Conservation (phyloP, 2,329 filamentous ascomycete genomes). For the Aspergillus vadensis region DNA sequence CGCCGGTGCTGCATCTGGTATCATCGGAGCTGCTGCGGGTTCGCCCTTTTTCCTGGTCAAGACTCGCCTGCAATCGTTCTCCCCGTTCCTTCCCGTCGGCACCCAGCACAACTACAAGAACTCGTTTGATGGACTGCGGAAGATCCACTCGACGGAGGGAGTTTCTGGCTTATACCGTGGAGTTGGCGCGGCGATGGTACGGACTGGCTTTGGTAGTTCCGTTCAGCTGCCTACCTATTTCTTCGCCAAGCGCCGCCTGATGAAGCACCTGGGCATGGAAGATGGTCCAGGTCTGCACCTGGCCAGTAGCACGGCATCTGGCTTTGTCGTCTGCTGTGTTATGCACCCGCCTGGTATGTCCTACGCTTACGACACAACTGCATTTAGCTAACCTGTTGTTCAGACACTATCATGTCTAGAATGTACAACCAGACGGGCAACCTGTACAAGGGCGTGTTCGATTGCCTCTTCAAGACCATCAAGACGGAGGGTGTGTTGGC, state of each 20-base stretch:
- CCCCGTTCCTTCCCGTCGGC: constrained; percentile 86
- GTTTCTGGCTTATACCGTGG: constrained; percentile 82
- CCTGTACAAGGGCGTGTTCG: constrained; percentile 89
- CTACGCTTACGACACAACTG: not conserved
- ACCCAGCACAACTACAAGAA: constrained; percentile 95
- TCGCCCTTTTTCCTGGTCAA: constrained; percentile 98
- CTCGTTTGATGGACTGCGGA: constrained; percentile 76
- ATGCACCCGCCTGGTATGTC: constrained; percentile 90
- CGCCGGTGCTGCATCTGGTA: constrained; percentile 82
- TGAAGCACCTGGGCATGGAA: constrained; percentile 81
- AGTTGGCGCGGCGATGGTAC: constrained; percentile 89
- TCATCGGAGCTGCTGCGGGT: constrained; percentile 88
- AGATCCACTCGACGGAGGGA: constrained; percentile 79
- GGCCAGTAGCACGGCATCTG: constrained; percentile 82
- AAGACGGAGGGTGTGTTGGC: constrained; percentile 87
- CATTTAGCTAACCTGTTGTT: constrained; percentile 10
- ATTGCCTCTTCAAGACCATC: constrained; percentile 88
- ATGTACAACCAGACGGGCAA: constrained; percentile 99
- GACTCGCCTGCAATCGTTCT: constrained; percentile 91
- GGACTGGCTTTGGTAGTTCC: constrained; percentile 92
- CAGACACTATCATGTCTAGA: constrained; percentile 95
- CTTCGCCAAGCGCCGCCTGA: constrained; percentile 85
- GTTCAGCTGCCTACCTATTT: constrained; percentile 98
- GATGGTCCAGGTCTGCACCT: constrained; percentile 89
- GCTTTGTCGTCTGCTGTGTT: constrained; percentile 93